Conservation (phyloP, 2,329 filamentous ascomycete species). For the Stromatinia cepivora region DNA sequence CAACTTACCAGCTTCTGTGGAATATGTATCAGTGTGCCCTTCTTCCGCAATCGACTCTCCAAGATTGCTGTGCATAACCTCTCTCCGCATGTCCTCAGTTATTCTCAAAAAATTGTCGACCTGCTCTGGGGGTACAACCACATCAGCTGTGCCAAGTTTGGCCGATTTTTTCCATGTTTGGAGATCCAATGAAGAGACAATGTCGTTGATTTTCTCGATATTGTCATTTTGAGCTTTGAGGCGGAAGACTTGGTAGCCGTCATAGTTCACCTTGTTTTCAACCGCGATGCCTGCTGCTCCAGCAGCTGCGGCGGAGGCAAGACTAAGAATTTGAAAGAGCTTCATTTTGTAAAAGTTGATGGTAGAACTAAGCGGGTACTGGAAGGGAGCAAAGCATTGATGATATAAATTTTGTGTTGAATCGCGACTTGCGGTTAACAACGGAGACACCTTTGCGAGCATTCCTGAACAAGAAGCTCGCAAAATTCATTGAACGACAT, state of each 20-base stretch:
- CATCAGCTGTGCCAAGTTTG: constrained; percentile 42
- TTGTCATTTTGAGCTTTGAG: constrained; percentile 41
- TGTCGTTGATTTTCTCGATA: constrained; percentile 40
- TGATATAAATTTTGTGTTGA: background rate
- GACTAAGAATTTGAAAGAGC: constrained; percentile 4
- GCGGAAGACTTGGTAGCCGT: constrained; percentile 46
- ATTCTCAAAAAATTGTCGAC: constrained; percentile 44
- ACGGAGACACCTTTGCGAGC: background rate
- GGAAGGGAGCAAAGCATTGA: background rate
- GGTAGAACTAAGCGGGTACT: background rate
- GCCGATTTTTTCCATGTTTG: constrained; percentile 42
- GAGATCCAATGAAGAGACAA: constrained; percentile 42
- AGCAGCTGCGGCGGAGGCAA: constrained; percentile 1
- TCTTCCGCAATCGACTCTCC: constrained; percentile 47
- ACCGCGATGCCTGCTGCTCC: background rate
- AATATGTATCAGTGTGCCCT: constrained; percentile 23
- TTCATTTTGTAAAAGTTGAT: constrained; percentile 9
- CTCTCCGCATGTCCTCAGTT: constrained; percentile 38
- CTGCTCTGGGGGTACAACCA: constrained; percentile 46
- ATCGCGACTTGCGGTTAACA: constrained; percentile 1
- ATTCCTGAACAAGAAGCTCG: constrained; percentile 21
- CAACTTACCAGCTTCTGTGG: constrained; percentile 21
- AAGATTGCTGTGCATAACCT: constrained; percentile 47
- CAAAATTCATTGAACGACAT: background rate
- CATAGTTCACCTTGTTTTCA: constrained; percentile 41